Base-by-base conservation (phyloP, 2,329 filamentous ascomycete species). In the Massarina eburnea region DNA sequence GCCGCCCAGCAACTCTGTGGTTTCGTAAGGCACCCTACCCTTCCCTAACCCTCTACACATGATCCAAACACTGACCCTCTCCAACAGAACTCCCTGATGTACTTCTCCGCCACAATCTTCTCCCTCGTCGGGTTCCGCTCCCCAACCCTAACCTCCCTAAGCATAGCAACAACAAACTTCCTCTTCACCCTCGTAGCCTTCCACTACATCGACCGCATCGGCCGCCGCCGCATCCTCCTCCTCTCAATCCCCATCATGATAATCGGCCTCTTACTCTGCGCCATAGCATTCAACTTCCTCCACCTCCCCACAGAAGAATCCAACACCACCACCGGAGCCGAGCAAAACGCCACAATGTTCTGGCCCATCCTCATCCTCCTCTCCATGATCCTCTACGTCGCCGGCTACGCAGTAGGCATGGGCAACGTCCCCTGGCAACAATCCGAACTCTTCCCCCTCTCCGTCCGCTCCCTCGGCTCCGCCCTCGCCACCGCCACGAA, bases 391-490 rank as follows among this genome's bases (percentile, higher is more conserved):
- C 57, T 90, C 7, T 96, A 95, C 68, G 91, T 95, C 2, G 86
- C 89, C 8, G 79, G 86, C 1, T 97, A 95, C 65, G 92, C 92
- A 1, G 76, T 91, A 1, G 92, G 92, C 2, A 78, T 97, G 2
- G 92, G 92, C 8, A 95, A 91, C 59, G 90, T 97, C 2, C 91
- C 92, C 0, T 97, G 92, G 92, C 92, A 96, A 79, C 91, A 96
- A 73, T 89, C 86, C 57, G 92, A 97, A 73, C 64, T 96, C 24
- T 96, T 96, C 64, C 88, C 91, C 1, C 76, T 91, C 38, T 78
- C 79, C 22, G 87, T 91, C 36, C 83, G 88, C 39, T 84, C 85
- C 4, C 71, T 89, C 1, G 89, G 88, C 21, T 88, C 85, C 46
- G 84, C 84, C 0, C 68, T 89, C 4, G 81, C 86, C 1, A 92